These are phyloP conservation scores for Fusarium xylarioides DNA, from an alignment of 2,329 filamentous ascomycete species.

Conservation along the genomic window DNA sequence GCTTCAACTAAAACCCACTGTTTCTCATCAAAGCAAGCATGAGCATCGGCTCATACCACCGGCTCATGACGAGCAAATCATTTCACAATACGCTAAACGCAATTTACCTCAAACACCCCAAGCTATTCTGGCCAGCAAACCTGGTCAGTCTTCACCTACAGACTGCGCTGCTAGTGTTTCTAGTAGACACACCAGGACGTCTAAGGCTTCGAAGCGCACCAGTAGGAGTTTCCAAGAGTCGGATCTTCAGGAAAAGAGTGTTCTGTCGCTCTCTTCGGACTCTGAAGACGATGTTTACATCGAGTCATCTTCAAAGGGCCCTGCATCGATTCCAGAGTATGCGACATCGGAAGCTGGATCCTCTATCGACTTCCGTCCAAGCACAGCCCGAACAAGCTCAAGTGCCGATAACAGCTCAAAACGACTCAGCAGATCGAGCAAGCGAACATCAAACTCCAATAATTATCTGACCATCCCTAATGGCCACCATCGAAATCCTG, in stretches of 20 bases:
- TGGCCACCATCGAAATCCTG: slow-evolving; percentile 21
- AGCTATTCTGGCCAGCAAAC: slow-evolving; percentile 29
- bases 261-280: slow-evolving; percentile 66
- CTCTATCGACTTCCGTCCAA: slow-evolving; percentile 33
- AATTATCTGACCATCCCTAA: slow-evolving; percentile 56
- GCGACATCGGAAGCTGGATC: slow-evolving; percentile 39
- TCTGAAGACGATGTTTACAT: slow-evolving; percentile 58
- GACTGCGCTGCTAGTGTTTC: slow-evolving; percentile 63
- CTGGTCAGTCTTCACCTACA: slow-evolving; percentile 44
- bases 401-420: slow-evolving; percentile 39
- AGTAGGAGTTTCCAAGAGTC: slow-evolving; percentile 57
- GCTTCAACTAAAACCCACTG: slow-evolving; percentile 15
- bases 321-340: slow-evolving; percentile 41
- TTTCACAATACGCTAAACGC: slow-evolving; percentile 42
- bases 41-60: slow-evolving; percentile 21
- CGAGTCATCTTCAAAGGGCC: slow-evolving; percentile 34
- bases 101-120: slow-evolving; percentile 38
- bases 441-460: slow-evolving; percentile 52
- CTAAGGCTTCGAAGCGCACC: slow-evolving; percentile 61
- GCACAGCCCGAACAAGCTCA: slow-evolving; percentile 36
- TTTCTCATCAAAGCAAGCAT: slow-evolving; percentile 19
- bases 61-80: slow-evolving; percentile 32
- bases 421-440: slow-evolving; percentile 47
- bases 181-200: slow-evolving; percentile 64
- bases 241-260: slow-evolving; percentile 63